Base-by-base conservation (phyloP, 225 moss, liverwort and hornwort genomes). In the Antitrichia curtipendula region DNA sequence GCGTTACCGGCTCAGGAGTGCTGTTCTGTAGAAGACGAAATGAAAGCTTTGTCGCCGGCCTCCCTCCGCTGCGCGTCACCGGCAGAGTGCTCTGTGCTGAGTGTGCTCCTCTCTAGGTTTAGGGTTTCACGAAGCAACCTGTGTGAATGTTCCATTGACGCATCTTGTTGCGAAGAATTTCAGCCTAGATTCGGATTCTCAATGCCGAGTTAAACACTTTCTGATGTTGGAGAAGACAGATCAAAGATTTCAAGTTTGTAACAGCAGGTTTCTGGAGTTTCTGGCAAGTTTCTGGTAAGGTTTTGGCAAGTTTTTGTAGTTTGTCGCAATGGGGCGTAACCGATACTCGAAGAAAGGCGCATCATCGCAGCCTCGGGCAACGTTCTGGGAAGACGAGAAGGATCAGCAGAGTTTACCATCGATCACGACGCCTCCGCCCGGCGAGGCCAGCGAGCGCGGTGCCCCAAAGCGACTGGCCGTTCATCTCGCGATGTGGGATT, bases 401-500 rank as follows among this genome's bases (percentile, higher is more conserved):
- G 95, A 93, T 31, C 89, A 91, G 80, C 90, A 95, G 90, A 98
- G 96, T 84, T 81, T 98, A 53, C 98, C 98, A 12, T 92, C 93
- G 59, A 80, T 84, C 27, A 87, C 88, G 19, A 91, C 90, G 25
- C 90, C 94, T 75, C 88, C 94, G 49, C 83, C 92, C 47, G 95
- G 94, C 45, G 92, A 86, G 70, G 41, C 58, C 18, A 90, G 88
- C 88, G 96, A 86, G 57, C 80, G 89, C 21, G 92, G 92, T 17
- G 91, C 90, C 23, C 90, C 90, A 57, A 96, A 93, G 90, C 90
- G 91, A 68, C 94, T 99, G 41, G 93, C 96, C 60, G 91, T 99
- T 36, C 92, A 92, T 56, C 89, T 99, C 29, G 97, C 97, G 34
- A 99, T 99, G 98, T 99, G 98, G 97, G 98, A 99, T 84, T 99